These are phyloP conservation scores for Novymonas esmeraldas DNA, from an alignment of 208 protist species.

Conservation along the genomic window DNA sequence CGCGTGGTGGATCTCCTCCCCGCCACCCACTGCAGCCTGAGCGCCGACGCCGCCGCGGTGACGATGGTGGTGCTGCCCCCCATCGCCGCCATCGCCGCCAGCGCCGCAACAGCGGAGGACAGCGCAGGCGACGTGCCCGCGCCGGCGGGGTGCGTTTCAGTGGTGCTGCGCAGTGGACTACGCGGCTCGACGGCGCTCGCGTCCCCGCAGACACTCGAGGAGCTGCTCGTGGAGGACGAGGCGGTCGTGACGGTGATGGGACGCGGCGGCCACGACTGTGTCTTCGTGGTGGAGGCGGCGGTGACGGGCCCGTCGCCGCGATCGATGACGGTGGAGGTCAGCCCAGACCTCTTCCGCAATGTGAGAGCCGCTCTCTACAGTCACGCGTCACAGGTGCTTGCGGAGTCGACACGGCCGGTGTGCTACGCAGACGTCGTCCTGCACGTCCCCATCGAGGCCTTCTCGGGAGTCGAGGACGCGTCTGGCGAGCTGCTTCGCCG, in stretches of 20 bases:
- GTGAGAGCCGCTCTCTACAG: constrained; percentile 47
- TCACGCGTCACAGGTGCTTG: constrained; percentile 1
- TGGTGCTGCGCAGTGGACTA: constrained; percentile 47
- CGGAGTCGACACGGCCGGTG: neutral
- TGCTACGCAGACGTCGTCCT: constrained; percentile 25
- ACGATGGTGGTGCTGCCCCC: constrained; percentile 77
- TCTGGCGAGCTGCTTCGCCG: constrained; percentile 23
- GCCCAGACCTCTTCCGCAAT: constrained; percentile 68
- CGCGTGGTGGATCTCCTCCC: constrained; percentile 66
- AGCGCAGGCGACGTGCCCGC: neutral
- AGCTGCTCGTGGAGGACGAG: constrained; percentile 37
- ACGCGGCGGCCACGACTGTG: constrained; percentile 38
- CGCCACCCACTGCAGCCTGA: constrained; percentile 43
- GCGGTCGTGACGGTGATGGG: constrained; percentile 38
- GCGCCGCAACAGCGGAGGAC: neutral
- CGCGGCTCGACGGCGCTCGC: constrained; percentile 33
- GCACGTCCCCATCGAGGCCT: constrained; percentile 27
- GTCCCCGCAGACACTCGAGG: constrained; percentile 17
- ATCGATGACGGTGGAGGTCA: constrained; percentile 23
- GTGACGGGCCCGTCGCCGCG: neutral
- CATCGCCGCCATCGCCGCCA: neutral
- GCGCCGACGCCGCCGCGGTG: constrained; percentile 31
- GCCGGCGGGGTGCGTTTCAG: constrained; percentile 11
- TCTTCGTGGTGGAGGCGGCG: constrained; percentile 31
- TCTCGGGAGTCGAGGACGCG: constrained; percentile 30